phyloP scores from a whole-genome alignment of 108 stramenopile genomes.

The Fistulifera pelliculosa region DNA sequence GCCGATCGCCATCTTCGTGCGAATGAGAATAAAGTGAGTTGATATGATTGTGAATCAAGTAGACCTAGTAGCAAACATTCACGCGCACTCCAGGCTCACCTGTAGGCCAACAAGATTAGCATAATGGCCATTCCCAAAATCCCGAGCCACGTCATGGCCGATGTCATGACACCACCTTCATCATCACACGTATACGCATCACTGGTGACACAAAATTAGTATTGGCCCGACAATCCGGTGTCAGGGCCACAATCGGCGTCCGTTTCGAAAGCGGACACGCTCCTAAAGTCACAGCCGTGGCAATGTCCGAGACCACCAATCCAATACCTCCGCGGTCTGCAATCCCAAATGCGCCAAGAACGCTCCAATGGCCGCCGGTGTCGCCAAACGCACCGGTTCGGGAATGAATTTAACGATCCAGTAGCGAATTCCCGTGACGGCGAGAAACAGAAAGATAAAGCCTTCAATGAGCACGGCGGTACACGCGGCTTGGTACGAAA shows the following conservation, averaged over 20 bases:
- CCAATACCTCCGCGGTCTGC: constrained; percentile 66
- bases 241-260: constrained; percentile 41
- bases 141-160: constrained; percentile 48
- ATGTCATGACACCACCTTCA: constrained; percentile 38
- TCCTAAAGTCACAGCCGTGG: constrained; percentile 65
- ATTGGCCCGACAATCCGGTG: constrained; percentile 31
- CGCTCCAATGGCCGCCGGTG: constrained; percentile 61
- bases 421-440: constrained; percentile 45
- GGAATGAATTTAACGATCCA: constrained; percentile 41
- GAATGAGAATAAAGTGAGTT: no score
- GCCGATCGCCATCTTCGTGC: constrained; percentile 6
- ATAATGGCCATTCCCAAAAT: constrained; percentile 49
- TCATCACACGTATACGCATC: constrained; percentile 64
- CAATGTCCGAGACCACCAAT: constrained; percentile 52
- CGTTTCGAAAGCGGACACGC: constrained; percentile 42
- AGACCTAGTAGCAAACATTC: no score
- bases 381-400: constrained; percentile 51
- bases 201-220: constrained; percentile 28
- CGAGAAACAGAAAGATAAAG: constrained; percentile 45
- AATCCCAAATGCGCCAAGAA: constrained; percentile 62
- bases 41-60: not conserved
- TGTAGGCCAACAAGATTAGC: constrained; percentile 27
- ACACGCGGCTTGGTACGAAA: constrained; percentile 40
- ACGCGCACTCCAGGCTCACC: no score
- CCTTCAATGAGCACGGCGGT: constrained; percentile 64